Base-by-base conservation (phyloP, 129 eudicot species). In the Saposhnikovia divaricata region DNA sequence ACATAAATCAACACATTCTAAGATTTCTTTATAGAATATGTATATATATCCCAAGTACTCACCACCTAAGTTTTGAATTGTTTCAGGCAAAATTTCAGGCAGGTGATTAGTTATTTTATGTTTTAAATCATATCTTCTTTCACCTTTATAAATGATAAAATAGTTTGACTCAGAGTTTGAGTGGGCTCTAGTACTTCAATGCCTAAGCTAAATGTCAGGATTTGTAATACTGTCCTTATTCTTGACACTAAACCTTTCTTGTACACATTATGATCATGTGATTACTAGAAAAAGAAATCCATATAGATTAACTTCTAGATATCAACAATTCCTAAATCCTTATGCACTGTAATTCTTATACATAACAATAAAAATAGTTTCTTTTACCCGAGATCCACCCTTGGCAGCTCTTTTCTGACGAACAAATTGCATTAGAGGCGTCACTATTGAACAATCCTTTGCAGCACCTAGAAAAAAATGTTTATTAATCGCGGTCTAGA, bases 321-420 rank as follows among this genome's bases (percentile, higher is more conserved):
- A 25, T 61, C 28, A 21, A 25, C 14, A n/a, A n/a, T n/a, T 9
- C 31, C 59, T 51, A 51, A 51, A 16, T 51, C 9, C 15, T 6
- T 4, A 59, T n/a, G 68, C 12, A n/a, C 71, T 65, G 19, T 7
- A 37, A 69, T 10, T 69, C 37, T 1, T 69, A 69, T 34, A 6
- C 71, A 15, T 12, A 74, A 43, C 23, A 78, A 27, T 23, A 25
- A 65, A 42, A 66, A 4, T 4, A 73, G 61, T 44, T 84, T 59
- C 66, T 23, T 89, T 48, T 87, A 93, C 98, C 95, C 91, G 97
- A 79, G 91, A 72, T 89, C 88, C 93, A 87, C 88, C 85, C 83
- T 91, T 93, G 81, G 95, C 97, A 43, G 97, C 97, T 89, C 98
- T 89, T 84, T 89, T 93, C 84, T 89, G 96, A 76, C 97, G 98